These are phyloP conservation scores for Caloboletus inedulis DNA, from an alignment of 1,284 basidiomycete species.

Conservation along the genomic window DNA sequence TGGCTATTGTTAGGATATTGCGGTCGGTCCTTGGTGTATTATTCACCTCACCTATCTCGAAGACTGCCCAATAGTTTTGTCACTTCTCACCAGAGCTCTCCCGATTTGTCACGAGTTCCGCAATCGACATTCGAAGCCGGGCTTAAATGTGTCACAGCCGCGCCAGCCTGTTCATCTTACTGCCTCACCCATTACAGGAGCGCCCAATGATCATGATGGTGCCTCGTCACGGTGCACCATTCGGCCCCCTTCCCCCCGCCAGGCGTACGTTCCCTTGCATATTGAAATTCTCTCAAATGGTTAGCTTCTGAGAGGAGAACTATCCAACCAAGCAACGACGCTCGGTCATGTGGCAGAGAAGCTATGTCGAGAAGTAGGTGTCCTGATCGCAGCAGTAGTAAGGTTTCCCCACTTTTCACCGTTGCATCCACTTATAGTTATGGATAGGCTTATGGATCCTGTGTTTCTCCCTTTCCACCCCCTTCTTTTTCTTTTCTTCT, in stretches of 20 bases:
- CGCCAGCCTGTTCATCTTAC: too few relatives aligned
- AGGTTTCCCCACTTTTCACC: conserved; percentile 3
- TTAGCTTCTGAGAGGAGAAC: not conserved
- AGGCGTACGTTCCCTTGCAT: not conserved
- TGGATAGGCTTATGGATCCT: not conserved
- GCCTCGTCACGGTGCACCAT: not conserved
- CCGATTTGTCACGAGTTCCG: not conserved
- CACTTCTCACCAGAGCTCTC: not conserved
- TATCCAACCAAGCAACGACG: not conserved
- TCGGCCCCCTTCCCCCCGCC: not conserved
- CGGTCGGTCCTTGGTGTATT: not conserved
- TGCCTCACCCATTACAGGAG: too few relatives aligned
- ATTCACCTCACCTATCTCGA: not conserved
- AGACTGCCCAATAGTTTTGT: not conserved
- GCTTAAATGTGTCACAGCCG: not conserved
- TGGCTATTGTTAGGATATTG: not conserved
- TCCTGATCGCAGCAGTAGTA: not conserved
- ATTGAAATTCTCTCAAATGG: not conserved
- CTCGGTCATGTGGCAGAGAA: too few relatives aligned
- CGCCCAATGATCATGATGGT: not conserved
- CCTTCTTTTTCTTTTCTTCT: too few relatives aligned
- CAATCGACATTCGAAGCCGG: not conserved
- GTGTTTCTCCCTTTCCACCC: not conserved
- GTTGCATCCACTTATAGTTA: conserved; percentile 8
- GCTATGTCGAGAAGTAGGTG: not conserved